Evolutionary conservation across 371 early-diverging fungal genomes (phyloP).

Genomic region (Mortierella polycephala): DNA sequence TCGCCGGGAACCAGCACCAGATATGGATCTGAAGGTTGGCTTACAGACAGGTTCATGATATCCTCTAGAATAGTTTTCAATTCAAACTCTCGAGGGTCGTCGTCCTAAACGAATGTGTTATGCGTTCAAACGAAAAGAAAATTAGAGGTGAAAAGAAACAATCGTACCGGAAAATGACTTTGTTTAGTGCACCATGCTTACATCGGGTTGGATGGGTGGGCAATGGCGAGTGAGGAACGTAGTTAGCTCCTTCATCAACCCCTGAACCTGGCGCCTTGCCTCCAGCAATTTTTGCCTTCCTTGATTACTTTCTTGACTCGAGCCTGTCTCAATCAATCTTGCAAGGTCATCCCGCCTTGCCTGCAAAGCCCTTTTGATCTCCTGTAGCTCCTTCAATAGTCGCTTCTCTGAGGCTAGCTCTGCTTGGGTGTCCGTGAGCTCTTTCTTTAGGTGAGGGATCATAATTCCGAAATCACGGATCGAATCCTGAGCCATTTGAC

Average conservation of each 20-base stretch:
- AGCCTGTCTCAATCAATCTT: slow-evolving; percentile 10
- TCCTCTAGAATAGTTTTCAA: slow-evolving; percentile 50
- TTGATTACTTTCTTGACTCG: slow-evolving; percentile 32
- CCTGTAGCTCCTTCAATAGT: slow-evolving; percentile 29
- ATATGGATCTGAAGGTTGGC: slow-evolving; percentile 61
- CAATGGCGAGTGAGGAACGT: slow-evolving; percentile 60
- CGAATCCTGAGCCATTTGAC: slow-evolving; percentile 24
- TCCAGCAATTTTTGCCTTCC: slow-evolving; percentile 27
- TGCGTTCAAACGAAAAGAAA: background rate
- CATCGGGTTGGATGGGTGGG: slow-evolving; percentile 59
- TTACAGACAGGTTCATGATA: slow-evolving; percentile 65
- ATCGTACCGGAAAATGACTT: background rate
- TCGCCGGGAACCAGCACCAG: slow-evolving; percentile 56
- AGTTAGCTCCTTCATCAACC: slow-evolving; percentile 57
- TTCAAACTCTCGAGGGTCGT: slow-evolving; percentile 10
- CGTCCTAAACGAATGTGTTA: slow-evolving; percentile 3
- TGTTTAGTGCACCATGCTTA: slow-evolving; percentile 16
- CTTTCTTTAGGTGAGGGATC: slow-evolving; percentile 21
- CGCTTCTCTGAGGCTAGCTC: slow-evolving; percentile 34
- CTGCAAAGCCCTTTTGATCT: slow-evolving; percentile 40
- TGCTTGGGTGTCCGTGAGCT: slow-evolving; percentile 28
- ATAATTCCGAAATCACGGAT: slow-evolving; percentile 24
- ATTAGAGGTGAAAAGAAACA: background rate
- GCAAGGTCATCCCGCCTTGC: slow-evolving; percentile 31
- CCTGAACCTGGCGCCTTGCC: slow-evolving; percentile 17